Evolutionary conservation across 129 eudicot genomes (phyloP).

Genomic region (Sambucus nigra): DNA sequence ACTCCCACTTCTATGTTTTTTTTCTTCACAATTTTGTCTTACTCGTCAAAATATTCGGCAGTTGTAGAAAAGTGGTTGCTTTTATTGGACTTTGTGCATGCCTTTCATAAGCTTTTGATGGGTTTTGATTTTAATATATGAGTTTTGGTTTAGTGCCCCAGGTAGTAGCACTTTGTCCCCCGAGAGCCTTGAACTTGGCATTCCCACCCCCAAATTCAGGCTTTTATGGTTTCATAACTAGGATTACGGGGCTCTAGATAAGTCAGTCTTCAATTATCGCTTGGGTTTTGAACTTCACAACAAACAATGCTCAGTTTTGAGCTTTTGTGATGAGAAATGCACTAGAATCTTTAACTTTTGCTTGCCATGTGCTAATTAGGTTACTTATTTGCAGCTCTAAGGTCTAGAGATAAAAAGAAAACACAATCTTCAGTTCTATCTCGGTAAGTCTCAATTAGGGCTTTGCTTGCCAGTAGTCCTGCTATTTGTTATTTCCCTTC

Average conservation of each 20-base stretch:
- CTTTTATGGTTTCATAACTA: neutral
- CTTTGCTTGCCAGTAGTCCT: no score
- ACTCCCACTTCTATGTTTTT: no score
- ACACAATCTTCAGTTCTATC: slow-evolving; percentile 1
- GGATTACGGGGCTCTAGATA: neutral
- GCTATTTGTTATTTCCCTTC: slow-evolving; percentile 2
- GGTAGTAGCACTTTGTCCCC: no score
- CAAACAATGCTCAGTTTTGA: no score
- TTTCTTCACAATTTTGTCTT: no score
- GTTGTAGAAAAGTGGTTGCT: slow-evolving; percentile 19
- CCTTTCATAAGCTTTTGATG: slow-evolving; percentile 14
- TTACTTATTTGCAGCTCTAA: neutral
- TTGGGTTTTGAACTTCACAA: neutral
- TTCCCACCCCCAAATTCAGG: no score
- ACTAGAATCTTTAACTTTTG: slow-evolving; percentile 5
- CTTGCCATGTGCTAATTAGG: slow-evolving; percentile 10
- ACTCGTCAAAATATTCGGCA: no score
- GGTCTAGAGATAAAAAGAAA: slow-evolving; percentile 10
- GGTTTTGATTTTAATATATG: no score
- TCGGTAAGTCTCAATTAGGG: slow-evolving; percentile 13
- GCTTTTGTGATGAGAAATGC: neutral
- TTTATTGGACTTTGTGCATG: slow-evolving; percentile 15
- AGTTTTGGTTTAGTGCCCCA: no score
- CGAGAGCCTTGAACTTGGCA: no score
- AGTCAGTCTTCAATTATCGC: neutral